These are phyloP conservation scores for Groenewaldozyma salmanticensis DNA, from an alignment of 805 yeast genomes.

Conservation along the genomic window DNA sequence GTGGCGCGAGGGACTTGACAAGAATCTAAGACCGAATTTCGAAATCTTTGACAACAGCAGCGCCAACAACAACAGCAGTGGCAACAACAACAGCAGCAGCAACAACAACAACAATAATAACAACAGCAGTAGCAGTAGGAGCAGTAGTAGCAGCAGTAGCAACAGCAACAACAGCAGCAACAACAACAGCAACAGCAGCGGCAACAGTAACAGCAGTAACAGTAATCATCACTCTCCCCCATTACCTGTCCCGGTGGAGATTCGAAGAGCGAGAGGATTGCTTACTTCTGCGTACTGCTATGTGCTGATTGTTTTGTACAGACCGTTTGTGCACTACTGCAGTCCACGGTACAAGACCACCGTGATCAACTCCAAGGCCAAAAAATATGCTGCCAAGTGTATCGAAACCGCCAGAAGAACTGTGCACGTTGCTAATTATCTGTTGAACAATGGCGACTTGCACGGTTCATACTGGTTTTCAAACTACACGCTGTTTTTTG, in stretches of 20 bases:
- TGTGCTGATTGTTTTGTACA: slow-evolving; percentile 69
- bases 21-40: slow-evolving; percentile 59
- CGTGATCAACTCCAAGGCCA: slow-evolving; percentile 29
- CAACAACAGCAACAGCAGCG: too few relatives aligned
- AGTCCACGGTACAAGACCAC: slow-evolving; percentile 39
- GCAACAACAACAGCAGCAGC: too few relatives aligned
- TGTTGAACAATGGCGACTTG: slow-evolving; percentile 61
- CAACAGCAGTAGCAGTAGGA: too few relatives aligned
- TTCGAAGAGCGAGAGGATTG: slow-evolving; percentile 64
- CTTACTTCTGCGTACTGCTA: slow-evolving; percentile 37
- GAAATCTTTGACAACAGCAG: slow-evolving; percentile 22
- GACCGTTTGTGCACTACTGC: slow-evolving; percentile 82
- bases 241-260: slow-evolving; percentile 59
- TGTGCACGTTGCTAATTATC: slow-evolving; percentile 68
- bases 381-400: slow-evolving; percentile 71
- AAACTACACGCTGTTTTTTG: slow-evolving; percentile 78
- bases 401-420: slow-evolving; percentile 76
- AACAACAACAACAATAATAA: too few relatives aligned
- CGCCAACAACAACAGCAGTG: slow-evolving; percentile 23
- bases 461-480: slow-evolving; percentile 90
- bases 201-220: too few relatives aligned
- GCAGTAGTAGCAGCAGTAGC: too few relatives aligned
- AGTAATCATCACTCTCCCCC: too few relatives aligned
- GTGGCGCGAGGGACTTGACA: slow-evolving; percentile 67
- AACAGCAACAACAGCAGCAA: too few relatives aligned